Evolutionary conservation across 1,139 yeast genomes (phyloP), one percentile per base, ranked within the genome.

Genomic region (Zygosaccharomyces sapae): DNA sequence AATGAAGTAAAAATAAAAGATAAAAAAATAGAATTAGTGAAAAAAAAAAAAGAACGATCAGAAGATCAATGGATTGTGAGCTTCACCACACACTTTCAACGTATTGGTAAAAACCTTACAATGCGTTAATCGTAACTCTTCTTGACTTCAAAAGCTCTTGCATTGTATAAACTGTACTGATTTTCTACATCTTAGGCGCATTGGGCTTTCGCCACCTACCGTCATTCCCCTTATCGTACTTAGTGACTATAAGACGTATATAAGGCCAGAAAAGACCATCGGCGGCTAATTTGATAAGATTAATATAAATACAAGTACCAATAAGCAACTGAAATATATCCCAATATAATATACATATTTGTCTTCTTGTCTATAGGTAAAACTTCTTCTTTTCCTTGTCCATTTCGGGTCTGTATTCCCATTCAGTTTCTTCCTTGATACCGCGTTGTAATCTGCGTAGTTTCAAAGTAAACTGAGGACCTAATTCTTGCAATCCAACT

Each of bases 391-490:
- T 92, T 66, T 92, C 97, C 63, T 85, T 83, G 68, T 92, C 97
- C 97, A 92, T 90, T 56, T 86, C 95, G 10, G 97, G 84, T 58
- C 87, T 80, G 70, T 89, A 95, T 69, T 92, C 97, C 97, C 97
- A 92, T 61, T 88, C 96, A 29, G 86, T 76, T 59, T 92, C 97
- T 55, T 88, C 95, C 62, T 83, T 82, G 59, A 92, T 77, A 41
- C 97, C 98, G 71, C 81, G 84, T 67, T 90, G 97, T 52, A 94
- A 73, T 63, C 97, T 76, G 65, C 96, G 78, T 56, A 94, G 72
- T 63, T 86, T 84, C 63, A 92, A 70, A 0, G 98, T 94, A 66
- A 92, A 94, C 67, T 90, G 96, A 0, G 98, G 98, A 0, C 98
- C 98, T 43, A 92, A 73, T 63, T 94, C 98, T 63, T 92, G 98